phyloP scores from a whole-genome alignment of 2,329 filamentous ascomycete species.

The Aspergillus arachidicola region DNA sequence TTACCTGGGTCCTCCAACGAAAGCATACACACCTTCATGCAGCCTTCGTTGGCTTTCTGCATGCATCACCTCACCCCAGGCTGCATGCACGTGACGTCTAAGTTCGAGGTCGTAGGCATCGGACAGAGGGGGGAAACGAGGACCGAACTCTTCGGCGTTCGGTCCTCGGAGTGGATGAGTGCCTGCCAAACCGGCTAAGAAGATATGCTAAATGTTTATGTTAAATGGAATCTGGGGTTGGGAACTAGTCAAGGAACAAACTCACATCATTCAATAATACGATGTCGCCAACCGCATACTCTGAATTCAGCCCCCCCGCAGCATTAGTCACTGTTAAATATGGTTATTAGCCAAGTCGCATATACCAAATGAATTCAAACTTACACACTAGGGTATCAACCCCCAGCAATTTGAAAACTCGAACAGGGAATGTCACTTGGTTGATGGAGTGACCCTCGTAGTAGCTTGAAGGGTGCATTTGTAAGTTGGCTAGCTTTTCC shows the following conservation, averaged over 20 bases:
- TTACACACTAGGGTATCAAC: constrained; percentile 61
- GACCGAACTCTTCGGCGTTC: constrained; percentile 64
- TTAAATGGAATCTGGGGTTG: not conserved
- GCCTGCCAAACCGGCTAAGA: constrained; percentile 63
- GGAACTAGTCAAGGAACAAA: not conserved
- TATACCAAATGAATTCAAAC: constrained; percentile 17
- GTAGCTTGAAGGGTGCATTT: constrained; percentile 51
- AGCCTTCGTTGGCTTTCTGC: constrained; percentile 53
- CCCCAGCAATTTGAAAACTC: constrained; percentile 65
- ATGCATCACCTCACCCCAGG: constrained; percentile 55
- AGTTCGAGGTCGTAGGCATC: constrained; percentile 68
- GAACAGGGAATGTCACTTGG: constrained; percentile 64
- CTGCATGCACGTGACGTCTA: constrained; percentile 58
- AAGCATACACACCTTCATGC: constrained; percentile 69
- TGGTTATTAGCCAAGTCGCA: not conserved
- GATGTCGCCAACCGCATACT: constrained; percentile 66
- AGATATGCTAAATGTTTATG: constrained; percentile 56
- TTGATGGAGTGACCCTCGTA: constrained; percentile 69
- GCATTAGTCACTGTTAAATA: constrained; percentile 62
- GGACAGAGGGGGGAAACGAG: constrained; percentile 64
- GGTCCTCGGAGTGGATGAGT: constrained; percentile 64
- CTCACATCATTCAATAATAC: constrained; percentile 65
- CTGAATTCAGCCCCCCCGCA: constrained; percentile 65
- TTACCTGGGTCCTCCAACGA: constrained; percentile 64
- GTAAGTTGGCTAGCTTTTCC: constrained; percentile 38